A percentile compares a stretch with the other conserved stretches of the same genome.
phyloP scores from a whole-genome alignment of 352 stramenopile genomes.

The Phytophthora rubi region DNA sequence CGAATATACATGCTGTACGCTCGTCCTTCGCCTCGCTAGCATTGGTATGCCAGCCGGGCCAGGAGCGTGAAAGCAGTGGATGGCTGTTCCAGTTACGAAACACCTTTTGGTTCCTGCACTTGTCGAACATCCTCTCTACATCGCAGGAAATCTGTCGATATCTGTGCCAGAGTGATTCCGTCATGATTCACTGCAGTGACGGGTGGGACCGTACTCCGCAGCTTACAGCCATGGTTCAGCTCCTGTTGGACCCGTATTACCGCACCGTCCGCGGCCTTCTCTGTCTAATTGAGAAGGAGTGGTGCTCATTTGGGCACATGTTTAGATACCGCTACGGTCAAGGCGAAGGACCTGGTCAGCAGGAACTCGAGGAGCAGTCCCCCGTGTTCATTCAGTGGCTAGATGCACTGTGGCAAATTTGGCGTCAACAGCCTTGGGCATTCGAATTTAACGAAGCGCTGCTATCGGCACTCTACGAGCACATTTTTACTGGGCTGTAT shows the following conservation, averaged over 20 bases:
- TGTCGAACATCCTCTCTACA: conserved; percentile 95
- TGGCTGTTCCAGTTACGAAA: conserved; percentile 92
- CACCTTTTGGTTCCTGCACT: conserved; percentile 97
- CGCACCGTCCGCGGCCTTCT: conserved; percentile 96
- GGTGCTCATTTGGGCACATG: conserved; percentile 98
- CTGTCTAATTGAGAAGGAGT: conserved; percentile 99
- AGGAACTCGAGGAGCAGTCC: conserved; percentile 97
- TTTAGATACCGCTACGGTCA: conserved; percentile 97
- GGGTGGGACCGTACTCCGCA: conserved; percentile 99
- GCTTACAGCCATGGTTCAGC: conserved; percentile 94
- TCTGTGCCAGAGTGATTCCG: conserved; percentile 93
- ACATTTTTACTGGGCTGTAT: conserved; percentile 97
- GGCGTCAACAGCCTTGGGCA: conserved; percentile 95
- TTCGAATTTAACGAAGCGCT: conserved; percentile 98
- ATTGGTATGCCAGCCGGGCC: conserved; percentile 74
- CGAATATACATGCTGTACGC: conserved; percentile 99
- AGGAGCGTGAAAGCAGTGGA: conserved; percentile 80
- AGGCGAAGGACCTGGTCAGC: conserved; percentile 92
- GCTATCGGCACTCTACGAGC: conserved; percentile 94
- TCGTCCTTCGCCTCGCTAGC: conserved; percentile 86
- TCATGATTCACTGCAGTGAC: conserved; percentile 99
- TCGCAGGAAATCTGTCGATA: conserved; percentile 94
- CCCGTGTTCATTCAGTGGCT: conserved; percentile 99
- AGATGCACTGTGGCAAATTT: conserved; percentile 98
- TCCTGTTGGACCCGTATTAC: conserved; percentile 99